phyloP scores from a whole-genome alignment of 2,329 filamentous ascomycete genomes.

The Verticillium tricorpus region DNA sequence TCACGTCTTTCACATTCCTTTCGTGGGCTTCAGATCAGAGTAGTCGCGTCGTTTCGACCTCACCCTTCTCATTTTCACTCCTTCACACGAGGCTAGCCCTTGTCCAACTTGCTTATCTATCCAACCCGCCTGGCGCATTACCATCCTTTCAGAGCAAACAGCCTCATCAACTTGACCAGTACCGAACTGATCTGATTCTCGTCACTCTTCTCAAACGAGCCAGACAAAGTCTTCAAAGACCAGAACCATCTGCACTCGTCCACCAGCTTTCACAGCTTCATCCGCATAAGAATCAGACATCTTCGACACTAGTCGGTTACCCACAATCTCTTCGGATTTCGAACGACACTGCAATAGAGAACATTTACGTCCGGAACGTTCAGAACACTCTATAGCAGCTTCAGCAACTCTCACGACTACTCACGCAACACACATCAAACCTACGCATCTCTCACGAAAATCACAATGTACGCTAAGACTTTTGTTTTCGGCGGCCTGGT shows the following conservation, averaged over 20 bases:
- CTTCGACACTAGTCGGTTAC: slow-evolving; percentile 5
- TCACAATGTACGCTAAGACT: slow-evolving; percentile 49
- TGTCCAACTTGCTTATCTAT: slow-evolving; percentile 18
- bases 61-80: slow-evolving; percentile 17
- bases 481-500: slow-evolving; percentile 52
- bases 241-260: background rate
- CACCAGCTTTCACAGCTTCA: background rate
- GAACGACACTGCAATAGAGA: slow-evolving; percentile 7
- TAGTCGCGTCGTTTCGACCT: slow-evolving; percentile 13
- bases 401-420: slow-evolving; percentile 11
- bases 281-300: background rate
- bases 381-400: slow-evolving; percentile 14
- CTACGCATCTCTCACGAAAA: slow-evolving; percentile 19
- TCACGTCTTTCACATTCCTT: slow-evolving; percentile 14
- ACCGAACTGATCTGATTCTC: slow-evolving; percentile 1
- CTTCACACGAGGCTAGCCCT: slow-evolving; percentile 30
- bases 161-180: slow-evolving; percentile 8
- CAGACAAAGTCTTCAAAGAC: no score
- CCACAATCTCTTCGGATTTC: slow-evolving; percentile 9
- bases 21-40: slow-evolving; percentile 10
- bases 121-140: slow-evolving; percentile 20
- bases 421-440: background rate
- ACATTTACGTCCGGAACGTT: slow-evolving; percentile 36
- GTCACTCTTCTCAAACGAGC: no score
- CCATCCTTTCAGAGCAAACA: slow-evolving; percentile 12